phyloP scores from a whole-genome alignment of 164 flowering plant genomes.

The Saururus chinensis region DNA sequence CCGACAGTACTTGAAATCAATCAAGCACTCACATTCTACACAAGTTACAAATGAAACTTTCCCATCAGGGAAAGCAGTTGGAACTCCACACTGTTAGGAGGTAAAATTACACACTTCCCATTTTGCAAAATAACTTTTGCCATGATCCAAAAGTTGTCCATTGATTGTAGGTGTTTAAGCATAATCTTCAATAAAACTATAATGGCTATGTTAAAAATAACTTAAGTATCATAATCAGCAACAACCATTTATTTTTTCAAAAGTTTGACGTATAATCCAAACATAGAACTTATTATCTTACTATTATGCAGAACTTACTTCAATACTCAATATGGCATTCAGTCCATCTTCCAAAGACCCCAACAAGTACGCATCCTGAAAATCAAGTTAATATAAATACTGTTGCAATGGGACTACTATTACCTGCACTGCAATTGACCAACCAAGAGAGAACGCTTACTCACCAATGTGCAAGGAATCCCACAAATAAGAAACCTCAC shows the following conservation, averaged over 20 bases:
- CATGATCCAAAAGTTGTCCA: no score
- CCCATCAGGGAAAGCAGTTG: no score
- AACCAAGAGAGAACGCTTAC: constrained; percentile 11
- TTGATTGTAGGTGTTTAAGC: no score
- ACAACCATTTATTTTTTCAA: background rate
- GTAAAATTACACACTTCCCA: no score
- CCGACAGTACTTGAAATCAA: no score
- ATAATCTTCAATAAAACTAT: no score
- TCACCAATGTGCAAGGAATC: constrained; percentile 51
- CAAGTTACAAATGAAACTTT: no score
- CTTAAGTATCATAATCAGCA: background rate
- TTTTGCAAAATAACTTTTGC: no score
- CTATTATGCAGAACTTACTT: constrained; percentile 47
- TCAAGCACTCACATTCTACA: no score
- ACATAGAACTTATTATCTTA: background rate
- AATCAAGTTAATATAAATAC: background rate
- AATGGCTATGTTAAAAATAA: no score
- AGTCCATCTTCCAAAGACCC: constrained; percentile 88
- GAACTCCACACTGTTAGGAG: no score
- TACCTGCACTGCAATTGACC: background rate
- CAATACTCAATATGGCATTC: constrained; percentile 80
- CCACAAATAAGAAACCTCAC: constrained; percentile 93
- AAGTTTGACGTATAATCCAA: background rate
- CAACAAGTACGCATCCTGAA: constrained; percentile 70
- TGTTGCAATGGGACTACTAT: no score